These are phyloP conservation scores for Nephelium lappaceum DNA, from an alignment of 345 rosid species.

Conservation along the genomic window DNA sequence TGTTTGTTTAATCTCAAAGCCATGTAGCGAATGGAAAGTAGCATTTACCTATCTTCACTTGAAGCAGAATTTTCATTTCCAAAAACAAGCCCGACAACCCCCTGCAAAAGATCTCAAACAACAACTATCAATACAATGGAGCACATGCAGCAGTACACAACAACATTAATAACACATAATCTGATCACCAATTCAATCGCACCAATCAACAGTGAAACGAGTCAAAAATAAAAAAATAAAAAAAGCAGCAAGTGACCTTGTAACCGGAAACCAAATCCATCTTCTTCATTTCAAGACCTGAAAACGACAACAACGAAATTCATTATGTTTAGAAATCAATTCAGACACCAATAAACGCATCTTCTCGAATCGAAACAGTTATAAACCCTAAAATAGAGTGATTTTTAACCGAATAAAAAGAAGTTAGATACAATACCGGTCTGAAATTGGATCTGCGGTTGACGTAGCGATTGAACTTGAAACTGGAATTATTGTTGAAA, in stretches of 20 bases:
- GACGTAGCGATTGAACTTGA: not conserved
- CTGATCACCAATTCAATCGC: constrained; percentile 5
- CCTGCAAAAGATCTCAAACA: constrained; percentile 47
- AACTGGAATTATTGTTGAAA: too few species aligned
- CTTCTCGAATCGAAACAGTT: not conserved
- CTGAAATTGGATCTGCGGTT: not conserved
- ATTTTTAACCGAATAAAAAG: not conserved
- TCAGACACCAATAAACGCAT: not conserved
- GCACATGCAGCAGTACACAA: not conserved
- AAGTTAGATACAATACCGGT: not conserved
- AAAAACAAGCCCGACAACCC: constrained; percentile 90
- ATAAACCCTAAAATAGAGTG: not conserved
- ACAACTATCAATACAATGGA: not conserved
- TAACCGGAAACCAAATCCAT: constrained; percentile 95
- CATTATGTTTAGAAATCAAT: not conserved
- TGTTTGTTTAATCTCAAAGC: not conserved
- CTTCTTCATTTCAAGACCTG: constrained; percentile 30
- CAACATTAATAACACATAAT: not conserved
- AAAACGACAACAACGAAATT: constrained; percentile 3
- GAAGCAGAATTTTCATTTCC: constrained; percentile 83
- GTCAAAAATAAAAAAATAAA: not conserved
- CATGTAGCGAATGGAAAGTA: not conserved
- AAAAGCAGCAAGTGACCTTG: constrained; percentile 47
- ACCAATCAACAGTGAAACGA: not conserved
- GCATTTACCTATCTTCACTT: constrained; percentile 69